These are phyloP conservation scores for Pleurotus eryngii DNA, from an alignment of 768 basidiomycete species.

Conservation along the genomic window DNA sequence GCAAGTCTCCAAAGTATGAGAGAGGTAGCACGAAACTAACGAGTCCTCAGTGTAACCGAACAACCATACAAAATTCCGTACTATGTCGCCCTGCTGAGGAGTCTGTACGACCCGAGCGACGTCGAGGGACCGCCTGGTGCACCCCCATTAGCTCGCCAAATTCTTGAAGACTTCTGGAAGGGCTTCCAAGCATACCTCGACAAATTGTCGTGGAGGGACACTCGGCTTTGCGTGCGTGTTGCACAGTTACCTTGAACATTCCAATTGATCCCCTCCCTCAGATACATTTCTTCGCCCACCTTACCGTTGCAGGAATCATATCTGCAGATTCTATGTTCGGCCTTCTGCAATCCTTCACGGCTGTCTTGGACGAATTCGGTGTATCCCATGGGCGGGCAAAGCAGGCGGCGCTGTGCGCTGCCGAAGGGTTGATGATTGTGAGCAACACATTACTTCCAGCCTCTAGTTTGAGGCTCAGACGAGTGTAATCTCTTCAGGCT, in stretches of 20 bases:
- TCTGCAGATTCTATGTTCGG: slow-evolving; percentile 75
- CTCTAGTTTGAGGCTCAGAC: neutral
- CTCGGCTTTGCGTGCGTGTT: slow-evolving; percentile 74
- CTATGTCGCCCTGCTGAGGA: slow-evolving; percentile 77
- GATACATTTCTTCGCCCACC: slow-evolving; percentile 93
- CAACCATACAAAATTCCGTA: slow-evolving; percentile 93
- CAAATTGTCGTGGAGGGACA: slow-evolving; percentile 87
- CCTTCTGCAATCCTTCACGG: slow-evolving; percentile 78
- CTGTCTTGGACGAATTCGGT: slow-evolving; percentile 87
- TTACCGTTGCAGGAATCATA: slow-evolving; percentile 74
- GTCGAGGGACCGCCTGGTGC: slow-evolving; percentile 33
- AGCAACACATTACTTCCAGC: slow-evolving; percentile 13
- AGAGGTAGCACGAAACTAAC: neutral
- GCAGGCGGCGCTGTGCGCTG: slow-evolving; percentile 75
- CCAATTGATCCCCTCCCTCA: slow-evolving; percentile 24
- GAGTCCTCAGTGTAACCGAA: slow-evolving; percentile 68
- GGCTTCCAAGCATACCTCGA: slow-evolving; percentile 88
- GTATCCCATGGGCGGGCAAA: slow-evolving; percentile 84
- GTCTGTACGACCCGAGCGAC: slow-evolving; percentile 52
- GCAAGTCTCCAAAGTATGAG: slow-evolving; percentile 35
- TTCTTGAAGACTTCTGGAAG: slow-evolving; percentile 88
- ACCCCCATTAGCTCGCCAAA: slow-evolving; percentile 58
- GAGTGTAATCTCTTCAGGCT: slow-evolving; percentile 39
- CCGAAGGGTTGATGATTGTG: slow-evolving; percentile 77
- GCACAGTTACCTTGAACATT: neutral